Evolutionary conservation across 2,329 filamentous ascomycete genomes (phyloP), one percentile per base, ranked within the genome.

Genomic region (Periconia digitata): DNA sequence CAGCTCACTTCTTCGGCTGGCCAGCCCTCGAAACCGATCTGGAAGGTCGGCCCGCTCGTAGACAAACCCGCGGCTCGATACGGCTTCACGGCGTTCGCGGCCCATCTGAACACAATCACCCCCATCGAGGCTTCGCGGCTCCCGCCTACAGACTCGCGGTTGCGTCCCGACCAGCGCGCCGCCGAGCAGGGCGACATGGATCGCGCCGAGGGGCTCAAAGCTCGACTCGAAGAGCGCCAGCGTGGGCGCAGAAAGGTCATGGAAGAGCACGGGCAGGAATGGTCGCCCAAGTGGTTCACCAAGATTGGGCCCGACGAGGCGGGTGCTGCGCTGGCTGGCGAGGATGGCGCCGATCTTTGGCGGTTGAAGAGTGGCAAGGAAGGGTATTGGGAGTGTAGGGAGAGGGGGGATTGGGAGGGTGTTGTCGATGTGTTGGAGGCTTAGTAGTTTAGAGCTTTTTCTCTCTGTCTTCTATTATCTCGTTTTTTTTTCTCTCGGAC

Each of bases 371-470:
- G 78, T 2, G 90, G 91, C 17, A 91, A 87, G 72, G 90, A 95
- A 16, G 86, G 90, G 8, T 99, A 99, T 73, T 99, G 94, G 94
- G 92, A 96, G 66, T 86, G 90, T 72, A 82, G 92, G 51, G 80
- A 78, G 2, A 82, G 76, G 55, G 85, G 85, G 1, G 76, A 76
- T 47, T 96, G 89, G 90, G 71, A 71, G 8, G 77, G 76, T 6
- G 76, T 85, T 35, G 70, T 76, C 48, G 74, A 79, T 46, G 78
- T 86, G 40, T 82, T 85, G 64, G 70, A 78, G 50, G 47, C 21
- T 17, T 39, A 22, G 36, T 6, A n/a, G 34, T 38, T 17, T 13
- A 20, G 36, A 38, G 17, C 22, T 39, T 8, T 18, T 39, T 39
- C 22, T 39, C 15, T 39, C 22, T 22, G 22, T 4, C 4, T 39